A percentile compares a stretch with the other conserved stretches of the same genome.
Evolutionary conservation across 805 yeast species (phyloP).

Genomic region (Saccharomycopsis amapae): DNA sequence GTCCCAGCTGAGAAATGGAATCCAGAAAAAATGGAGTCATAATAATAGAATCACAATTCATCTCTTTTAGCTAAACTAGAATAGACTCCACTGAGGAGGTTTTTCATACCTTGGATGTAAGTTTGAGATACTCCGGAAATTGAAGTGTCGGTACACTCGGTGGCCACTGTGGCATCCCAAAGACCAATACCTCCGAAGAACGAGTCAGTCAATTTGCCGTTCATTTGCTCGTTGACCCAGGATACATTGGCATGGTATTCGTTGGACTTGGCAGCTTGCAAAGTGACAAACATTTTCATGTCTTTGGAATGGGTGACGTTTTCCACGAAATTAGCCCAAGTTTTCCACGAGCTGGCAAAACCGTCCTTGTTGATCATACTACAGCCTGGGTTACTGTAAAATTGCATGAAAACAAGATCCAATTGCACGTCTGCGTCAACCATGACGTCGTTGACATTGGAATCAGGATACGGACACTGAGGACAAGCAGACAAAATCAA

Average conservation of each 20-base stretch:
- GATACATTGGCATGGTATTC: constrained; percentile 13
- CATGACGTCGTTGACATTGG: constrained; percentile 34
- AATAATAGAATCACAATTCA: constrained; percentile 19
- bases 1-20: too few relatives aligned
- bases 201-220: constrained; percentile 1
- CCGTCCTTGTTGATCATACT: constrained; percentile 2
- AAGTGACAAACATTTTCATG: constrained; percentile 15
- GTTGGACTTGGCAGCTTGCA: constrained; percentile 9
- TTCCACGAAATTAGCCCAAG: constrained; percentile 55
- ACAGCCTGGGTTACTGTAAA: constrained; percentile 49
- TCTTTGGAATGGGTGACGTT: constrained; percentile 38
- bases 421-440: constrained; percentile 39
- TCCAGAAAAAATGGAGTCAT: too few relatives aligned
- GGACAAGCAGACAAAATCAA: constrained; percentile 61
- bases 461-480: constrained; percentile 59
- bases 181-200: constrained; percentile 18
- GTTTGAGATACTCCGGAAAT: constrained; percentile 1
- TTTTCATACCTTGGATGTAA: constrained; percentile 17
- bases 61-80: constrained; percentile 15
- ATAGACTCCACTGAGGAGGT: constrained; percentile 12
- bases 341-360: constrained; percentile 33
- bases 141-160: constrained; percentile 4
- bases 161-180: constrained; percentile 21
- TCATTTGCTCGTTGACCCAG: constrained; percentile 7
- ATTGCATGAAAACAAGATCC: constrained; percentile 57